Evolutionary conservation across 2,329 filamentous ascomycete genomes (phyloP), one percentile per base, ranked within the genome.

Genomic region (Fusarium pseudoanthophilum): DNA sequence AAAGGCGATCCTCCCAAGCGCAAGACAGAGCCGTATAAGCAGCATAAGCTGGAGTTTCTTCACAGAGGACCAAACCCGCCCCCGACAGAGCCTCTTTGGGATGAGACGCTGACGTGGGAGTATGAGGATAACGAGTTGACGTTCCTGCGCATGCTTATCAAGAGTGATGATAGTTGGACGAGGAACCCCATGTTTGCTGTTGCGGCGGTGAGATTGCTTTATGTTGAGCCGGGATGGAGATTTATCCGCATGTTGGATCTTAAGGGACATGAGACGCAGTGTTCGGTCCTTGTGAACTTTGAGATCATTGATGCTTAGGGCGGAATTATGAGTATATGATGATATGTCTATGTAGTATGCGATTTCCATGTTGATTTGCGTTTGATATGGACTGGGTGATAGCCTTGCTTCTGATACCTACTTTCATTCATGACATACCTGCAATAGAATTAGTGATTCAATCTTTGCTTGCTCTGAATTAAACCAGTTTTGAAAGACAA

Each of bases 201-300:
- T 4, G 84, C 87, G 0, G 88, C 90, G 0, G 85, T 92, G n/a
- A 81, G 91, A 48, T 75, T 93, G 34, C 71, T 85, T 64, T 92
- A 92, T 78, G 84, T 85, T 5, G 80, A 82, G 11, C 82, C 84
- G 0, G 90, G 87, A 0, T 93, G 91, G 91, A 85, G 81, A 7
- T 92, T 93, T 64, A 84, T 93, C 43, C 83, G 89, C 9, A 87
- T 93, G 87, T 75, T 92, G 73, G 90, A 92, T 75, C 80, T 92
- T 64, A 89, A 88, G 78, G 91, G 91, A 0, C 83, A 86, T 37
- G 89, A 92, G 83, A 92, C 91, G 1, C 86, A 83, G 69, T 92
- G 90, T 71, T 87, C 88, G 7, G 65, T 93, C 49, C 81, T 92
- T 36, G 86, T 92, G 11, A 89, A 84, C 74, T 91, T 92, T 78